Percentiles rank a stretch among this genome's conserved stretches.
phyloP scores from a whole-genome alignment of 129 eudicot species.

The Artemisia tridentata region DNA sequence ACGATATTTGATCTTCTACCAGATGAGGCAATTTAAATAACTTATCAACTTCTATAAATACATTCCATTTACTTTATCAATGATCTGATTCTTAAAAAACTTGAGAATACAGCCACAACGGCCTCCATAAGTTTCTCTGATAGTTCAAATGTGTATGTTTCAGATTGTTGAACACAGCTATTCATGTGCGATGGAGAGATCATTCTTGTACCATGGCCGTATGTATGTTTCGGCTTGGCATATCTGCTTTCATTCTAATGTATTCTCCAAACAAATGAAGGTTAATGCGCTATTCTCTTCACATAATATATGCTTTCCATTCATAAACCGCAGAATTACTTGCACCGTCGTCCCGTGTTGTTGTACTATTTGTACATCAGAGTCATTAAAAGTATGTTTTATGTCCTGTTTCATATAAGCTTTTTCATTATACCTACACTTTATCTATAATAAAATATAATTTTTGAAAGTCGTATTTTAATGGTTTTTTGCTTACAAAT shows the following conservation, averaged over 20 bases:
- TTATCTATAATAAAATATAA: no score
- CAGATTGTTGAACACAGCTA: constrained; percentile 92
- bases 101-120: background rate
- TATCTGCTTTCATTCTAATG: constrained; percentile 95
- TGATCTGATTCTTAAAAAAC: constrained; percentile 2
- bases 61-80: background rate
- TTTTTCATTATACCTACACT: no score
- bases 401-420: no score
- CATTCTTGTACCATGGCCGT: constrained; percentile 95
- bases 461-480: no score
- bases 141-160: constrained; percentile 14
- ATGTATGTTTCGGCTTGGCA: constrained; percentile 94
- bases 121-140: background rate
- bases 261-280: constrained; percentile 95
- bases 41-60: background rate
- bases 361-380: no score
- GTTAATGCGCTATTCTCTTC: constrained; percentile 35
- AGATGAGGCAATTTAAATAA: constrained; percentile 67
- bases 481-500: no score
- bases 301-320: constrained; percentile 5
- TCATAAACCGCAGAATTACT: background rate
- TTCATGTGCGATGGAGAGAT: constrained; percentile 98
- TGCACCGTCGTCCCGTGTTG: background rate
- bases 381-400: no score
- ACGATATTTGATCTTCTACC: constrained; percentile 79